Base-by-base conservation (phyloP, 169 alveolate genomes). In the Theileria annulata region DNA sequence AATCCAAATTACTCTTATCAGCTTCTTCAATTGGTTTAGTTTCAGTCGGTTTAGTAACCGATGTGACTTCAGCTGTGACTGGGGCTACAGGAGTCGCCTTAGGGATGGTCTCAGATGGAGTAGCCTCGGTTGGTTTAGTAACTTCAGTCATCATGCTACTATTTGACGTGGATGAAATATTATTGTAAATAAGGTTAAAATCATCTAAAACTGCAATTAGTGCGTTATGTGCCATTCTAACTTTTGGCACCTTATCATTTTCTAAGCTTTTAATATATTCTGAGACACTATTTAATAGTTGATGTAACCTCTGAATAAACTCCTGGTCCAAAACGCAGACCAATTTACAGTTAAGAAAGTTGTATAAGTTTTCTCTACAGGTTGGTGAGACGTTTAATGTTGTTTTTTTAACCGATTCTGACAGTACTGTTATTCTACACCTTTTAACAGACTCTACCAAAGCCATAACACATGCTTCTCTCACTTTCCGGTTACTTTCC, bases 361-460 rank as follows among this genome's bases (percentile, higher is more conserved):
- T 64, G 66, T 83, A 81, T 75, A 75, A 59, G 70, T 80, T 78
- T n/a, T 70, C 71, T 42, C 85, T 77, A 2, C 74, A 68, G n/a
- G 59, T 63, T 8, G 88, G 88, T 0, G 88, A 74, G 31, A 71
- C 64, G 75, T 81, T 80, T 67, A 37, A 23, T 42, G 75, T 47
- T 6, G 79, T 0, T 60, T 59, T 60, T 31, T 75, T 81, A 9
- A 81, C 23, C 3, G 79, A 31, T 6, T 81, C 88, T n/a, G 74
- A 27, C 27, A 47, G 54, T 54, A 64, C 58, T 10, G 70, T 12
- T 0, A 48, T 51, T 25, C 67, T 78, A 3, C 80, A 28, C 42
- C 63, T 25, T 63, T 17, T 60, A 12, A 71, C 75, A 17, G 75
- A 13, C 63, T 51, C 77, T 19, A 73, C 85, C 21, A 81, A 77